phyloP scores from a whole-genome alignment of 495 filamentous ascomycete species.

The Penicillium parvum region DNA sequence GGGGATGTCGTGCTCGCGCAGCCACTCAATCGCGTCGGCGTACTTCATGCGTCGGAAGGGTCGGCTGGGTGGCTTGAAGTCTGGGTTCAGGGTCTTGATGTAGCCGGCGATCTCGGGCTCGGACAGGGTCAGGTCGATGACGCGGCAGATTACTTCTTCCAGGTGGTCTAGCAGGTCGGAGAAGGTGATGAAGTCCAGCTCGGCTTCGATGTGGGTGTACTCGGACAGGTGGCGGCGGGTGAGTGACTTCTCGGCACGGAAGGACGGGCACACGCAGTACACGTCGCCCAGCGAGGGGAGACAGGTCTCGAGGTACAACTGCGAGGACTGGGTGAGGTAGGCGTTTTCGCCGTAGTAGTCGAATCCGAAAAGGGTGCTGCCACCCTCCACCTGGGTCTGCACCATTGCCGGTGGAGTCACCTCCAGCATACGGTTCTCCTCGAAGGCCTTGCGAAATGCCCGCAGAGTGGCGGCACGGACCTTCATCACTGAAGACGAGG shows the following conservation, averaged over 20 bases:
- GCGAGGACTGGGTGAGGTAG: constrained; percentile 94
- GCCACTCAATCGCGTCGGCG: constrained; percentile 89
- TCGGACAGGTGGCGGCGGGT: constrained; percentile 93
- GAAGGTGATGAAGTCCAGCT: constrained; percentile 95
- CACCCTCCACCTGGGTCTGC: constrained; percentile 98
- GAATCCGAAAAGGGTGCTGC: constrained; percentile 88
- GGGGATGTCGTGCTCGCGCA: constrained; percentile 77
- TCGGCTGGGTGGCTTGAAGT: constrained; percentile 75
- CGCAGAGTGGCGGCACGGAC: constrained; percentile 79
- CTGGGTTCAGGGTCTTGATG: constrained; percentile 80
- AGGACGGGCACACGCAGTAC: constrained; percentile 97
- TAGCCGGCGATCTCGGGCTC: constrained; percentile 64
- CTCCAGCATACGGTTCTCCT: constrained; percentile 71
- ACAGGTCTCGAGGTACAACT: constrained; percentile 96
- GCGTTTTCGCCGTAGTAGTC: constrained; percentile 93
- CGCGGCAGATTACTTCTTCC: constrained; percentile 82
- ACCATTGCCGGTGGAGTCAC: constrained; percentile 94
- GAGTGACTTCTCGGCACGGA: constrained; percentile 93
- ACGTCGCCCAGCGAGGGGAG: constrained; percentile 88
- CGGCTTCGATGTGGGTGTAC: constrained; percentile 96
- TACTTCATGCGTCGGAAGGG: constrained; percentile 97
- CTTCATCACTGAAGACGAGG: constrained; percentile 82
- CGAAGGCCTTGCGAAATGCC: constrained; percentile 79
- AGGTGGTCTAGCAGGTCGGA: constrained; percentile 87
- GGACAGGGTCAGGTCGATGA: constrained; percentile 69